These are phyloP conservation scores for Plantago rigida DNA, from an alignment of 305 asterid genomes.

Conservation along the genomic window DNA sequence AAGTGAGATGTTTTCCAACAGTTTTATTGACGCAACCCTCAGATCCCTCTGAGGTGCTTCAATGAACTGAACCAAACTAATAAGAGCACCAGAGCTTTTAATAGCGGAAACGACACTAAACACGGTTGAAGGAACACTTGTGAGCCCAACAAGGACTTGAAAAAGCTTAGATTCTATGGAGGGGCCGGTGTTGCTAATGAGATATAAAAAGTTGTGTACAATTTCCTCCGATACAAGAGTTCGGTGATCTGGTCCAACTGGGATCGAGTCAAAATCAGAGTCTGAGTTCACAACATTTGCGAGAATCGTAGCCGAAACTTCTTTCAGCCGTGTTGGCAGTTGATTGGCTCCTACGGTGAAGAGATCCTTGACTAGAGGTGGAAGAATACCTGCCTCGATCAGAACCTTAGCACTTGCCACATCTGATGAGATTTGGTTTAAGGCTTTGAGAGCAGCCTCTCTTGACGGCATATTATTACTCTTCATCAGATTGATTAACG, in stretches of 20 bases:
- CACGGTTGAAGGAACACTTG: constrained; percentile 49
- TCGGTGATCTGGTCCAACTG: constrained; percentile 70
- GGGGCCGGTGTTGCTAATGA: constrained; percentile 91
- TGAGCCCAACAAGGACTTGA: constrained; percentile 86
- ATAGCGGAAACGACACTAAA: constrained; percentile 64
- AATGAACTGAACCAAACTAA: constrained; percentile 80
- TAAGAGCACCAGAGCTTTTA: constrained; percentile 76
- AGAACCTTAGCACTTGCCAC: constrained; percentile 71
- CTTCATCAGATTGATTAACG: constrained; percentile 71
- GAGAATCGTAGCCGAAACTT: constrained; percentile 80
- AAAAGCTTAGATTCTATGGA: constrained; percentile 83
- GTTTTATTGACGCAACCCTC: constrained; percentile 67
- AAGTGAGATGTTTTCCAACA: constrained; percentile 71
- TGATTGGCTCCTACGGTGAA: constrained; percentile 62
- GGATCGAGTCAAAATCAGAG: constrained; percentile 57
- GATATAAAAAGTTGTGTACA: constrained; percentile 67
- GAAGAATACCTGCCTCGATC: constrained; percentile 83
- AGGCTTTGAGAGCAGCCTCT: constrained; percentile 83
- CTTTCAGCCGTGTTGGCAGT: constrained; percentile 69
- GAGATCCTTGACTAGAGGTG: constrained; percentile 82
- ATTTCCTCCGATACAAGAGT: constrained; percentile 76
- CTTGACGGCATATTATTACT: constrained; percentile 44
- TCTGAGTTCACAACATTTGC: constrained; percentile 79
- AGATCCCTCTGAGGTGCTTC: constrained; percentile 85
- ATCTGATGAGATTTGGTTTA: constrained; percentile 75